Evolutionary conservation across 2,329 filamentous ascomycete species (phyloP).

Genomic region (Malbranchea zuffiana): DNA sequence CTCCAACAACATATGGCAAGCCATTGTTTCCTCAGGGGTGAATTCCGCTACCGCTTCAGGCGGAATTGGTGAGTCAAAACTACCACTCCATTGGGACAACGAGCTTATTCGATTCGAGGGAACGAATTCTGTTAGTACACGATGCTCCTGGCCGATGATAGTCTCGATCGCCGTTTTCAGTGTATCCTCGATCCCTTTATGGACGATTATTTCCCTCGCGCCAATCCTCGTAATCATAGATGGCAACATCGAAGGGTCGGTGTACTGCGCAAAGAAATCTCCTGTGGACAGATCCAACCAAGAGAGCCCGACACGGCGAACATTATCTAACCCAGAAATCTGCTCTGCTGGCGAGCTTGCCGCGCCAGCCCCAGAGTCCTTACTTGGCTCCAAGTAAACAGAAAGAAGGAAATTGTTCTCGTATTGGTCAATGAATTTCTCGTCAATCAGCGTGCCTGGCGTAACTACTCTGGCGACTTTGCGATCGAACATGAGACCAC

Average conservation of each 20-base stretch:
- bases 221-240: constrained; percentile 72
- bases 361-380: constrained; percentile 17
- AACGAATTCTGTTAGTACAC: constrained; percentile 63
- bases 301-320: constrained; percentile 58
- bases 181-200: constrained; percentile 50
- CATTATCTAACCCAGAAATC: constrained; percentile 23
- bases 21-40: constrained; percentile 56
- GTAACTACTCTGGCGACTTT: constrained; percentile 80
- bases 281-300: constrained; percentile 96
- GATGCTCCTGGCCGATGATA: constrained; percentile 62
- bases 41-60: constrained; percentile 47
- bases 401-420: constrained; percentile 88
- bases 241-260: constrained; percentile 59
- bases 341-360: constrained; percentile 18
- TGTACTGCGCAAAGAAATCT: constrained; percentile 76
- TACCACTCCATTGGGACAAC: constrained; percentile 57
- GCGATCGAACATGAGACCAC: constrained; percentile 73
- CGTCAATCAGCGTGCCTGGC: constrained; percentile 89
- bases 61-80: constrained; percentile 65
- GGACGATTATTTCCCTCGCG: constrained; percentile 74
- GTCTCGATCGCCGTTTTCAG: constrained; percentile 52
- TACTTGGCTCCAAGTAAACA: constrained; percentile 48
- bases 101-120: constrained; percentile 35
- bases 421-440: constrained; percentile 91
- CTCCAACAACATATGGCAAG: constrained; percentile 68